Evolutionary conservation across 1,284 basidiomycete species (phyloP).

Genomic region (Boletus austroedulis): DNA sequence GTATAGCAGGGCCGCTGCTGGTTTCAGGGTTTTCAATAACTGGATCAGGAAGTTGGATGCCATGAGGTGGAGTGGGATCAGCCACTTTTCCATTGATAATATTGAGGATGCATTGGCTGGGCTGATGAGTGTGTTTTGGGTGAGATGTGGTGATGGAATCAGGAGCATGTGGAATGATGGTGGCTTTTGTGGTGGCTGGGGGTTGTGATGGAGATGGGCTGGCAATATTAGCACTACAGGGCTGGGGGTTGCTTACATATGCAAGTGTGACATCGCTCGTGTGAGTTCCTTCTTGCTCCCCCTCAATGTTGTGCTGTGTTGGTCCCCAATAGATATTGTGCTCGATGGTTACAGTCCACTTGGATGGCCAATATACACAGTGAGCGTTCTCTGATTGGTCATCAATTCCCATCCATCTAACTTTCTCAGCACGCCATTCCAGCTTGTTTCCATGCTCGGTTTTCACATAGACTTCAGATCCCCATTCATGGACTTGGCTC

Average conservation of each 20-base stretch:
- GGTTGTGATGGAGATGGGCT: too few species aligned
- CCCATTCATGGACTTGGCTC: background rate
- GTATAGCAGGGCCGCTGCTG: background rate
- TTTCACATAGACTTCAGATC: background rate
- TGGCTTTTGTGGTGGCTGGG: too few species aligned
- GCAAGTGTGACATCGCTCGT: too few species aligned
- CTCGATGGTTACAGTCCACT: background rate
- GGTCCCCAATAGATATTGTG: background rate
- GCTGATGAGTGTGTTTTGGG: background rate
- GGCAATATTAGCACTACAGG: background rate
- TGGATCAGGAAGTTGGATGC: too few species aligned
- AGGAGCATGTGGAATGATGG: too few species aligned
- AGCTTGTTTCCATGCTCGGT: background rate
- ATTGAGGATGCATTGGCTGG: background rate
- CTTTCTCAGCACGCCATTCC: background rate
- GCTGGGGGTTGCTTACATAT: too few species aligned
- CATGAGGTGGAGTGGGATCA: background rate
- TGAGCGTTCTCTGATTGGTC: background rate
- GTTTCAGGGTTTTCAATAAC: background rate
- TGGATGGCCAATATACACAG: background rate
- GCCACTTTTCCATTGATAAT: background rate
- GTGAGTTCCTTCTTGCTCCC: too few species aligned
- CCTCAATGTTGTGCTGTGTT: too few species aligned
- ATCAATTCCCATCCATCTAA: background rate
- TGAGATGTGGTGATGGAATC: background rate